Conservation (phyloP, 257 asterid genomes). For the Solanum commersonii region DNA sequence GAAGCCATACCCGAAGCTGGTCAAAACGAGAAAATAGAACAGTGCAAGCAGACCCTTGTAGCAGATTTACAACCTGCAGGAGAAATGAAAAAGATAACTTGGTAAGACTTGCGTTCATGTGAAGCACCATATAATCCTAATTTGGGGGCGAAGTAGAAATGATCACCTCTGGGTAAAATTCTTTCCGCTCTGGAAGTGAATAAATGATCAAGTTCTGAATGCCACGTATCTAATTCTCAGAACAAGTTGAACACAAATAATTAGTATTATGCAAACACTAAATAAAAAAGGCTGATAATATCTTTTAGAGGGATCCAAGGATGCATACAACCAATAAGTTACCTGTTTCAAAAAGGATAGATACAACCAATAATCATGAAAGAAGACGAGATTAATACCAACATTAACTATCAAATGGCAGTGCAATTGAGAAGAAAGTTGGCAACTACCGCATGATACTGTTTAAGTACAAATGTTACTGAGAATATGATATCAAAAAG, state of each 20-base stretch:
- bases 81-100: background rate
- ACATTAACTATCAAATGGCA: background rate
- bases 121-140: background rate
- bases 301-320: background rate
- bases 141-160: background rate
- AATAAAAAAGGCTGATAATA: background rate
- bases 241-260: background rate
- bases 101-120: background rate
- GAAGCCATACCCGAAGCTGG: conserved; percentile 58
- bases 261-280: background rate
- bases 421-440: background rate
- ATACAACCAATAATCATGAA: background rate
- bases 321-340: background rate
- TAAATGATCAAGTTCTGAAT: conserved; percentile 64
- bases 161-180: conserved; percentile 87
- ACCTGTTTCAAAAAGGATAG: background rate
- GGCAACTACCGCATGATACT: background rate
- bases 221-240: conserved; percentile 63
- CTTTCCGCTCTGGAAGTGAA: conserved; percentile 92
- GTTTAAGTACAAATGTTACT: background rate
- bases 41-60: conserved; percentile 80
- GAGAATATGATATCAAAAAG: background rate
- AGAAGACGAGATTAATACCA: background rate
- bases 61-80: conserved; percentile 73
- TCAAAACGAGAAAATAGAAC: conserved; percentile 79